A percentile compares a stretch with the other conserved stretches of the same genome.
Conservation (phyloP, 129 eudicot genomes). For the Deinandra increscens region DNA sequence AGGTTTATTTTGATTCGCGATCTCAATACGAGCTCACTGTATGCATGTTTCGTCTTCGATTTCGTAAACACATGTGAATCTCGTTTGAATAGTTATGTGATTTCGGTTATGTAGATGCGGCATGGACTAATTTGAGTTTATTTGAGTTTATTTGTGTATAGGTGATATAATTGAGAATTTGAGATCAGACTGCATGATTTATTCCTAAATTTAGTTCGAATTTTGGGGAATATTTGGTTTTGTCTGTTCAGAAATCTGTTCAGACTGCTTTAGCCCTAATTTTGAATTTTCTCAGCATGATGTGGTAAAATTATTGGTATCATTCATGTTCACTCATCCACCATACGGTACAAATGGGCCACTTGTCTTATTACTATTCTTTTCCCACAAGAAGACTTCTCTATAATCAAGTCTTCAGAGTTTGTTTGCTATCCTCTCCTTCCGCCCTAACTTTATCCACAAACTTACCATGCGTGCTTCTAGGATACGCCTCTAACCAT, state of each 20-base stretch:
- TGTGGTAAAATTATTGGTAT: conserved; percentile 5
- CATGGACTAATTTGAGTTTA: not conserved
- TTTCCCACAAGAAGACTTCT: too few relatives aligned
- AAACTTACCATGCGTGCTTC: too few relatives aligned
- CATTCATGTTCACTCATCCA: too few relatives aligned
- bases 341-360: too few relatives aligned
- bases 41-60: not conserved
- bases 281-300: not conserved
- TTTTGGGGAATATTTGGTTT: not conserved
- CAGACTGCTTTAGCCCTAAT: not conserved
- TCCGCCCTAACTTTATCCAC: too few relatives aligned
- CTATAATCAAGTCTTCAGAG: too few relatives aligned
- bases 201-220: not conserved
- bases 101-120: not conserved
- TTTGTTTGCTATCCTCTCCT: too few relatives aligned
- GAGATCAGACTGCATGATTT: not conserved
- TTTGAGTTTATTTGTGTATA: too few relatives aligned
- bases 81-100: not conserved
- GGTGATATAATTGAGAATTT: too few relatives aligned
- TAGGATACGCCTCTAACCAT: too few relatives aligned
- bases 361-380: too few relatives aligned
- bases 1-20: not conserved
- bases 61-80: not conserved
- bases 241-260: too few relatives aligned
- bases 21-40: not conserved